Evolutionary conservation across 2,329 filamentous ascomycete species (phyloP), one percentile per base, ranked within the genome.

Genomic region (Fusarium nygamai): DNA sequence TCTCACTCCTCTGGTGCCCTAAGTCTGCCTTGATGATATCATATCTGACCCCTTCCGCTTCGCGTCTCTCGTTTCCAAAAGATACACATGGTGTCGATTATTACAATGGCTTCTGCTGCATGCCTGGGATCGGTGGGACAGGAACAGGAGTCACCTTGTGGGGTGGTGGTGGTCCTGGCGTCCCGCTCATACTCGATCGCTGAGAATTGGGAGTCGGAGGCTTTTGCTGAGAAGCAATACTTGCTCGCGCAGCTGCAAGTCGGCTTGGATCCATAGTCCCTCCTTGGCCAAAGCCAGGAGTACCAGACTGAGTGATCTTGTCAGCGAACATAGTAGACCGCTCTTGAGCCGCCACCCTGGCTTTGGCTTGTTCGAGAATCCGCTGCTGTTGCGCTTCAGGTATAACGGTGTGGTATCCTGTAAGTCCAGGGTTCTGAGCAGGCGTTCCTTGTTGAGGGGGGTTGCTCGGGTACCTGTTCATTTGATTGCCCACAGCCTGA

Each of bases 311-410:
- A 82, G 89, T 19, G 76, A 84, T 81, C 76, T 84, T 85, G 53
- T 85, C 82, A 27, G 81, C 81, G 64, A 85, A 84, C 65, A 83
- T 82, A 66, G 80, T 79, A 29, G 82, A 82, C 34, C 84, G 81
- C 69, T 86, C 84, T 58, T 86, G 84, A 1, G 85, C 85, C 22
- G 85, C 85, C 20, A 85, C 83, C 33, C 86, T 80, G 7, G 85
- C 86, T 62, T 86, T 85, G 13, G 87, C 86, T 77, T 88, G 86
- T 60, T 88, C 86, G 77, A 87, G 80, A 53, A 87, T 84, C 61
- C 86, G 84, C 75, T 86, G 85, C 75, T 88, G 86, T 67, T 87
- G 85, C 22, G 84, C 83, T 72, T 87, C 85, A 43, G 84, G 83
- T 76, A 87, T 86, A 53, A 87, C 85, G 10, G 85, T 87, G 53